Evolutionary conservation across 2,329 filamentous ascomycete genomes (phyloP), one percentile per base, ranked within the genome.

Genomic region (Phyllosticta paracitricarpa): DNA sequence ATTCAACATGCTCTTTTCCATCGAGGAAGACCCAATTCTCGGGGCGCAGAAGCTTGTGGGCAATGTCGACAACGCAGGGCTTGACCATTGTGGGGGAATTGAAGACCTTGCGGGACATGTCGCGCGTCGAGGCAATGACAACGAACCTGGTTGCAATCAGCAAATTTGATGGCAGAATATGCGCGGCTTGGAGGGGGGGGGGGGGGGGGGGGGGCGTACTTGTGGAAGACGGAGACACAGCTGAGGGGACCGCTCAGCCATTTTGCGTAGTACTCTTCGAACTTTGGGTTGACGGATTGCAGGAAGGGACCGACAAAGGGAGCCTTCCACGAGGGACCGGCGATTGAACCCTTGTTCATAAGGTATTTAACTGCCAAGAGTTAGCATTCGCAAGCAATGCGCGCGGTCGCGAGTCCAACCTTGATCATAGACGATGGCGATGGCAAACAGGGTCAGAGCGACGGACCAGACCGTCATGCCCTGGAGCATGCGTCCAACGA

Each of bases 201-300:
- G 58, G 58, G 55, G 28, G n/a, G n/a, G n/a, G 19, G 19, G 19
- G 58, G 58, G 55, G 28, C 68, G 17, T 84, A 96, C 91, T 97
- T 99, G 85, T 99, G 94, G 80, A 99, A 99, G 70, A 99, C 91
- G 2, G 92, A 97, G 64, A 99, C 94, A 72, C 94, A 99, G 81
- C 92, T 97, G 68, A 99, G 81, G 56, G 89, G 87, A 55, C 89
- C 94, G 71, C 91, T 96, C 69, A 82, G 76, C 94, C 94, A 99
- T 81, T 97, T 97, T 64, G 82, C 87, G 74, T 92, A 83, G 79
- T 99, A 99, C 70, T 92, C 84, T 64, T 88, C 85, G 73, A 97
- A 97, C 71, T 93, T 90, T 62, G 94, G 94, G 75, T 96, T 87
- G 69, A 97, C 81, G 28, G 91, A 96, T 72, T 97, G 81, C 62